Conservation (phyloP, 1,139 yeast species). For the Yamadazyma blattariae region DNA sequence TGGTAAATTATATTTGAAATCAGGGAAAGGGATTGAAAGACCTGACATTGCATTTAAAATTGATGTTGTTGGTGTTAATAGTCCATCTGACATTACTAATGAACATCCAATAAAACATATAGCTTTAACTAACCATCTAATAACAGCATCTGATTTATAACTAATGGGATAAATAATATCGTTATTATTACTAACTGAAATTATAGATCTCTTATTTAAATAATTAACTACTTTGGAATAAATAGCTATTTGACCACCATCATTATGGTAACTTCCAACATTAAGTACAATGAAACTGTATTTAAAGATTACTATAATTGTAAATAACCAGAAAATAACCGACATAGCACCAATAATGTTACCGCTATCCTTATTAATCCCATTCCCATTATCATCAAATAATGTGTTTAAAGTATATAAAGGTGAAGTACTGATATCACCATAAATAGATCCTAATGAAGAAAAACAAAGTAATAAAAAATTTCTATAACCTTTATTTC, state of each 20-base stretch:
- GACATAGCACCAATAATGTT: constrained; percentile 53
- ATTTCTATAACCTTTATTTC: neutral
- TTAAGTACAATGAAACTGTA: constrained; percentile 47
- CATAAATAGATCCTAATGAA: constrained; percentile 57
- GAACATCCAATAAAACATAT: constrained; percentile 55
- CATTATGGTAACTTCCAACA: constrained; percentile 54
- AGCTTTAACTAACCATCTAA: constrained; percentile 24
- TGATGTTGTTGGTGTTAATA: constrained; percentile 61
- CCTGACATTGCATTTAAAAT: constrained; percentile 53
- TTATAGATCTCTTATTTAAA: neutral
- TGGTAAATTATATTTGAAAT: constrained; percentile 36
- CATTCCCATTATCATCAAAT: constrained; percentile 42
- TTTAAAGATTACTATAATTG: constrained; percentile 50
- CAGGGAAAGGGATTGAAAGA: constrained; percentile 44
- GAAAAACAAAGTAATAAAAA: constrained; percentile 11
- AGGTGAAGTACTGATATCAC: constrained; percentile 63
- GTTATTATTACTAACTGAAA: neutral
- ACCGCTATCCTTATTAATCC: too few relatives aligned
- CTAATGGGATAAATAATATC: too few relatives aligned
- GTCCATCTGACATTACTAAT: constrained; percentile 56
- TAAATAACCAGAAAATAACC: constrained; percentile 52
- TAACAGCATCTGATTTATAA: too few relatives aligned
- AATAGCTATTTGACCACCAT: constrained; percentile 63
- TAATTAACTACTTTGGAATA: constrained; percentile 42
- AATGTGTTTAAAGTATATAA: constrained; percentile 50